These are phyloP conservation scores for Phytophthora citricola DNA, from an alignment of 352 stramenopile species.

Conservation along the genomic window DNA sequence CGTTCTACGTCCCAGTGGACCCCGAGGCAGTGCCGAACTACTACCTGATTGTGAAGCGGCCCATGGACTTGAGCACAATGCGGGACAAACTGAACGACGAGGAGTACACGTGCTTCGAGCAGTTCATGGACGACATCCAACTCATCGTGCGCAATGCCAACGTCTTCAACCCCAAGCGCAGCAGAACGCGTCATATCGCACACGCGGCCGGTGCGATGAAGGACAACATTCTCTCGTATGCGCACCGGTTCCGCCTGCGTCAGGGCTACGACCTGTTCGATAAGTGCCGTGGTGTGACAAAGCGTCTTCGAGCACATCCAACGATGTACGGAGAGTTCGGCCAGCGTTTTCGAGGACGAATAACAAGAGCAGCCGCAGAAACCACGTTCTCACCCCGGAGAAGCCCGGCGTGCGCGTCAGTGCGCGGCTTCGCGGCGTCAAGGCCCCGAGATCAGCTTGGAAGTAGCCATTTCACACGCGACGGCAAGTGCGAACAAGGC, in stretches of 20 bases:
- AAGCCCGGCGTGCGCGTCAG: conserved; percentile 37
- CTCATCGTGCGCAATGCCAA: conserved; percentile 91
- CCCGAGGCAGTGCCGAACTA: conserved; percentile 86
- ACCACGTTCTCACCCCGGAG: conserved; percentile 10
- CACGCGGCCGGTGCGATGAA: conserved; percentile 88
- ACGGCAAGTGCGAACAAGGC: conserved; percentile 11
- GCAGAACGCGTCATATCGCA: conserved; percentile 74
- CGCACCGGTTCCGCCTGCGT: conserved; percentile 86
- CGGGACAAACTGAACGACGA: conserved; percentile 89
- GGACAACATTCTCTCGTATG: conserved; percentile 90
- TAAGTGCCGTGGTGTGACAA: conserved; percentile 83
- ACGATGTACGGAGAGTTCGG: conserved; percentile 51
- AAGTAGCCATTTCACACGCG: conserved; percentile 22
- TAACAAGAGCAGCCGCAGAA: conserved; percentile 22
- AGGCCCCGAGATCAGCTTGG: conserved; percentile 45
- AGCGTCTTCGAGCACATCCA: conserved; percentile 61
- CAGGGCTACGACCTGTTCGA: conserved; percentile 91
- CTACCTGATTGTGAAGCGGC: conserved; percentile 86
- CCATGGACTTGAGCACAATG: conserved; percentile 92
- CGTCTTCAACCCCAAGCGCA: conserved; percentile 89
- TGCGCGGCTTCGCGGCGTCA: conserved; percentile 54
- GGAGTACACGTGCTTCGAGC: conserved; percentile 90
- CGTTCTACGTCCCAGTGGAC: conserved; percentile 82
- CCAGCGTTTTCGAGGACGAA: conserved; percentile 23
- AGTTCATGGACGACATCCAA: conserved; percentile 89